Evolutionary conservation across 306 rosid genomes (phyloP), one percentile per base, ranked within the genome.

Genomic region (Abrus precatorius): DNA sequence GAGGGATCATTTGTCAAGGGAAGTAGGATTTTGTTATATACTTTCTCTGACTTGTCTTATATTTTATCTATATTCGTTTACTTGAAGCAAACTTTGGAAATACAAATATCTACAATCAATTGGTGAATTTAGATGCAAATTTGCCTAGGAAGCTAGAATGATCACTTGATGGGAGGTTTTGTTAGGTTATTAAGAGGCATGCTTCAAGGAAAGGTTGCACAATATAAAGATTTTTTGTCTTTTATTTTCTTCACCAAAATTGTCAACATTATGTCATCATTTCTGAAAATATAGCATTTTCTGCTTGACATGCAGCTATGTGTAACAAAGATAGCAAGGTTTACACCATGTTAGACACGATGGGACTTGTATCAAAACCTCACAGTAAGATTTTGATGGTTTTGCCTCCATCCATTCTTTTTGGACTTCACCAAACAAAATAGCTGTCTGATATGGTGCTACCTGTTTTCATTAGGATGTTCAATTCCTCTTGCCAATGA

Each of bases 321-420:
- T 95, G 99, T 84, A 95, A 93, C 89, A 93, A 92, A 87, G 92
- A 93, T 27, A 90, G 99, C 89, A 88, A 87, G 84, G 93, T 93
- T 54, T 89, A 86, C 84, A 79, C 87, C 75, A 83, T 93, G 85
- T 85, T 94, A 84, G 91, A 78, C 85, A 87, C 88, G 9, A 87
- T 87, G 84, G 97, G 99, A 64, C 63, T 96, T 36, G 88, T 88
- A 66, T 49, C 89, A 14, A 93, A 85, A 75, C 84, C 82, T 30
- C 98, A 96, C 86, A 97, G 99, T 96, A 93, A 89, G 97, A 77
- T 73, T 81, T 54, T 56, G 44, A 53, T 28, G 30, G 72, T 59
- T 29, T 64, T 33, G 56, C 60, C 33, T 73, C 69, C 41, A 75
- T 62, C 41, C 62, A n/a, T 71, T 69, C 9, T 71, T 64, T 76